Conservation (phyloP, 139 green algal genomes). For the Chlamydomonas sphaeroides region DNA sequence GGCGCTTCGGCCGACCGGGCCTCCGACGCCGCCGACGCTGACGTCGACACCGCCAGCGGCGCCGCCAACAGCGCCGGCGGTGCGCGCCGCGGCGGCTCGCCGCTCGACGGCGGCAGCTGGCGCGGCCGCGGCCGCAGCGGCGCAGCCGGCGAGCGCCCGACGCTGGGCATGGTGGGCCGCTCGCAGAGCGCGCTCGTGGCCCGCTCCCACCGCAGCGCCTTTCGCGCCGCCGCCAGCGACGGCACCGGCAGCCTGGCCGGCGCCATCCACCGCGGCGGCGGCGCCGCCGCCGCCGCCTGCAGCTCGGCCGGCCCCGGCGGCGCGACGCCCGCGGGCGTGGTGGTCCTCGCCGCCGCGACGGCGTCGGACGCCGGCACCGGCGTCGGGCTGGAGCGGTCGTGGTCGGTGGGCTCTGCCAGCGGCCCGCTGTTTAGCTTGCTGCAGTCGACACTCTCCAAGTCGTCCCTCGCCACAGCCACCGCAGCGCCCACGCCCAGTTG, state of each 20-base stretch:
- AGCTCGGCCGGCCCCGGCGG: not conserved
- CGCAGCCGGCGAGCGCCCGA: not conserved
- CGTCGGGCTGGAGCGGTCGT: constrained; percentile 1
- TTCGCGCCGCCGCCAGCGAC: too few relatives aligned
- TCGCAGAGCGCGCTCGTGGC: not conserved
- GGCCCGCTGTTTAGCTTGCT: constrained; percentile 21
- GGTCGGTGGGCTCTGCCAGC: constrained; percentile 17
- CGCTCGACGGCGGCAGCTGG: too few relatives aligned
- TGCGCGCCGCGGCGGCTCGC: too few relatives aligned
- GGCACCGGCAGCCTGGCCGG: not conserved
- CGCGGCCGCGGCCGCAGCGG: too few relatives aligned
- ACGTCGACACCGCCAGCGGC: too few relatives aligned
- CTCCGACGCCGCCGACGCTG: too few relatives aligned
- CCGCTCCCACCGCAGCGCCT: not conserved
- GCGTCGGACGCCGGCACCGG: not conserved
- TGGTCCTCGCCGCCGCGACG: too few relatives aligned
- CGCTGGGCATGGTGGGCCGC: not conserved
- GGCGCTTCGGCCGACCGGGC: too few relatives aligned
- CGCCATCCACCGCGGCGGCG: not conserved
- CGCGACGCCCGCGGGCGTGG: too few relatives aligned
- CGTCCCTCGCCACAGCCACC: not conserved
- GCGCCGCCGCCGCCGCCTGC: not conserved
- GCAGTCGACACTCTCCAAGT: constrained; percentile 12
- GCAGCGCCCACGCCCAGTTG: constrained; percentile 8
- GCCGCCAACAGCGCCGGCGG: not conserved